These are phyloP conservation scores for Ascodesmis nigricans DNA, from an alignment of 495 filamentous ascomycete species.

Conservation along the genomic window DNA sequence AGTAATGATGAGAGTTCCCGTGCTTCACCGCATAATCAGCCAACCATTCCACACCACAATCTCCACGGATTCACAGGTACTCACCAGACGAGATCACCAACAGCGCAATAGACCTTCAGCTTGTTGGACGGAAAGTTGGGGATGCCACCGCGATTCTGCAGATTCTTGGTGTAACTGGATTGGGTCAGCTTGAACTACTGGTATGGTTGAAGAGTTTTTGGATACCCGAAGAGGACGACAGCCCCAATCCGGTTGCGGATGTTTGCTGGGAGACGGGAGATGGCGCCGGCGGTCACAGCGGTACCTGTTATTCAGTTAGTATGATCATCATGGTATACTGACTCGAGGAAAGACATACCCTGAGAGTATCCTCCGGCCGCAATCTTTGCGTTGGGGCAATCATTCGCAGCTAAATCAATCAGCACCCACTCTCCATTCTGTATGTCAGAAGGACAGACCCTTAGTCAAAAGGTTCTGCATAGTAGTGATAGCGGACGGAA, in stretches of 20 bases:
- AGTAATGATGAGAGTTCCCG: conserved; percentile 27
- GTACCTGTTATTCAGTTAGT: too few species aligned
- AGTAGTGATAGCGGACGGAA: conserved; percentile 29
- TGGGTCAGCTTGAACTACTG: too few species aligned
- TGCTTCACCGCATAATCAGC: too few species aligned
- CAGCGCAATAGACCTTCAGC: conserved; percentile 31
- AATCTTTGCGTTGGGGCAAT: not conserved
- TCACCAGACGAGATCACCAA: conserved; percentile 35
- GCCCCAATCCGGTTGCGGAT: conserved; percentile 26
- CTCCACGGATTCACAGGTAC: too few species aligned
- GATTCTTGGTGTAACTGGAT: too few species aligned
- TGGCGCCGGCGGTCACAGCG: conserved; percentile 6
- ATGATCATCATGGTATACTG: too few species aligned
- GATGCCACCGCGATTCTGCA: conserved; percentile 20
- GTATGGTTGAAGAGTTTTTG: too few species aligned
- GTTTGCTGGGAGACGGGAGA: conserved; percentile 19
- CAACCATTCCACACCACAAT: too few species aligned
- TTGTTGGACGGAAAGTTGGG: conserved; percentile 26
- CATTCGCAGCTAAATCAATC: not conserved
- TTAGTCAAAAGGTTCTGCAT: conserved; percentile 28
- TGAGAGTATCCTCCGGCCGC: conserved; percentile 5
- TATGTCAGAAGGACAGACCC: too few species aligned
- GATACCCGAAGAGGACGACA: conserved; percentile 38
- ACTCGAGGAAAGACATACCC: too few species aligned
- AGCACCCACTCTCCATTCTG: too few species aligned